Percentiles rank a stretch among this genome's conserved stretches.
Conservation (phyloP, 1,284 basidiomycete genomes). For the Sporisorium reilianum region DNA sequence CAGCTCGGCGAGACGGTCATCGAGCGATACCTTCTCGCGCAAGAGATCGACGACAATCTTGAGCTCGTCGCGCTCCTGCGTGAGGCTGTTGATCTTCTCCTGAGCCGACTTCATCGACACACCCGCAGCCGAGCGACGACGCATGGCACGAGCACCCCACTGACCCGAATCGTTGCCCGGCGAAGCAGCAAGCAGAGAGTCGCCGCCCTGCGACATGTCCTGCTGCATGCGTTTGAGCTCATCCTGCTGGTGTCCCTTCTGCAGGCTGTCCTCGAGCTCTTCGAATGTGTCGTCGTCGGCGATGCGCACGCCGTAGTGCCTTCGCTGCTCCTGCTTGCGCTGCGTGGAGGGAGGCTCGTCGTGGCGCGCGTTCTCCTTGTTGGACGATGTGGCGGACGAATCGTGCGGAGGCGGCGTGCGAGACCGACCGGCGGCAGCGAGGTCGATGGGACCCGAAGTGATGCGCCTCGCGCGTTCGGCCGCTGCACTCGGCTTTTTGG, state of each 20-base stretch:
- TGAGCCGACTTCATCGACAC: conserved; percentile 65
- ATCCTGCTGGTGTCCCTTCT: conserved; percentile 40
- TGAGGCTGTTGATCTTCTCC: conserved; percentile 65
- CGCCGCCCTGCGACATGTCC: conserved; percentile 51
- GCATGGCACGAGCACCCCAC: conserved; percentile 61
- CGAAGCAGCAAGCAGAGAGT: conserved; percentile 40
- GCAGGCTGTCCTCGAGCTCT: conserved; percentile 55
- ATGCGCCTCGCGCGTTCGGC: conserved; percentile 35
- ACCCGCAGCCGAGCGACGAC: conserved; percentile 56
- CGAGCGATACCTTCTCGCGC: conserved; percentile 62
- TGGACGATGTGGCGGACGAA: conserved; percentile 27
- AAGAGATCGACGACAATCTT: conserved; percentile 67
- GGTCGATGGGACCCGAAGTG: conserved; percentile 40
- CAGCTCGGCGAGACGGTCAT: conserved; percentile 60
- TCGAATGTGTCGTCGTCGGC: conserved; percentile 53
- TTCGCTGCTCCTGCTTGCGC: conserved; percentile 49
- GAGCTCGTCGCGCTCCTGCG: conserved; percentile 66
- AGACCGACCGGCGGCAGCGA: conserved; percentile 16
- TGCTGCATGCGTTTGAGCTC: conserved; percentile 52
- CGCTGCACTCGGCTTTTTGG: conserved; percentile 38
- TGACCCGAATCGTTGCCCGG: conserved; percentile 51
- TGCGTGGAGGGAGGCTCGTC: conserved; percentile 50
- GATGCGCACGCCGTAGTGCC: conserved; percentile 52
- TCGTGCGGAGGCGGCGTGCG: conserved; percentile 45
- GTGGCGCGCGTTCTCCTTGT: conserved; percentile 33